Conservation (phyloP, 306 rosid genomes). For the Biancaea sappan region DNA sequence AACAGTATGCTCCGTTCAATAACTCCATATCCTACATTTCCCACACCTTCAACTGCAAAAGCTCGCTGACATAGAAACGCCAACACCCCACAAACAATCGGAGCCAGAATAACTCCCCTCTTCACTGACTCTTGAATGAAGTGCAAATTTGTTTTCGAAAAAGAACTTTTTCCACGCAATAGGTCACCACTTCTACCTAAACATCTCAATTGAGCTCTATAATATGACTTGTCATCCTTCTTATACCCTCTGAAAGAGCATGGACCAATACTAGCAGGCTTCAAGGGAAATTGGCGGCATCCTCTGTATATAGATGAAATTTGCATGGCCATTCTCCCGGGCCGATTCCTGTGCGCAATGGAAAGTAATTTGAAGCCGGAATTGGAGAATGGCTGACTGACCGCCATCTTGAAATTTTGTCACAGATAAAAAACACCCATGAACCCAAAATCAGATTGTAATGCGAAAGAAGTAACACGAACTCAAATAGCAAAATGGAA, state of each 20-base stretch:
- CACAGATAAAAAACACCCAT: neutral
- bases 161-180: conserved; percentile 34
- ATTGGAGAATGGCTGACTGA: conserved; percentile 2
- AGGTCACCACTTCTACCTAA: conserved; percentile 37
- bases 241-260: neutral
- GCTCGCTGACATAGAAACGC: conserved; percentile 65
- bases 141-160: conserved; percentile 39
- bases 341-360: neutral
- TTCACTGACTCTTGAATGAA: conserved; percentile 46
- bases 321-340: conserved; percentile 4
- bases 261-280: neutral
- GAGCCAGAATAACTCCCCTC: conserved; percentile 65
- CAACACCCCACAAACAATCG: conserved; percentile 69
- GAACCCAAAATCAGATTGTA: neutral
- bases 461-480: neutral
- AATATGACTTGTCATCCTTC: neutral
- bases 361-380: neutral
- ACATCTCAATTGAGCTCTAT: conserved; percentile 49
- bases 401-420: conserved; percentile 2
- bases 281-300: neutral
- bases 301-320: neutral
- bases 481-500: neutral
- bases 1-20: conserved; percentile 66
- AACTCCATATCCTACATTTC: conserved; percentile 67
- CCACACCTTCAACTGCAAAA: conserved; percentile 68